Base-by-base conservation (phyloP, 495 filamentous ascomycete genomes). In the Aspergillus avenaceus region DNA sequence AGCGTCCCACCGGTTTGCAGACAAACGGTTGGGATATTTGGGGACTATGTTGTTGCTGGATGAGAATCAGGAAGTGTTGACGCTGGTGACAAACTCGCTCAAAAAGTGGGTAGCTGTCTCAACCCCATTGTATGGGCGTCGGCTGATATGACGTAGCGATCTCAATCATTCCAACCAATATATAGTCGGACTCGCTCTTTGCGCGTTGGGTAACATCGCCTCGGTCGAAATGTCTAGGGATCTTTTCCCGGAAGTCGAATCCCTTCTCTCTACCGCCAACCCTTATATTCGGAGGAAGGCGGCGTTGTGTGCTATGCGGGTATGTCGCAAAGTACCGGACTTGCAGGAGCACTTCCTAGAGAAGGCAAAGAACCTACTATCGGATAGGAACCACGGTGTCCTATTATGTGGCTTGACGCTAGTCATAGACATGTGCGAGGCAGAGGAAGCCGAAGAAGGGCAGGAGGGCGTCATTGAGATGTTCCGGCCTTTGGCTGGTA, bases 191-290 rank as follows among this genome's bases (percentile, higher is more conserved):
- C 84, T 97, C 32, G 95, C 93, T 47, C 83, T 98, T 24, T 96
- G 91, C 62, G 92, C 93, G 1, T 81, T 98, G 26, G 93, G 91
- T 38, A 98, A 98, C 63, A 98, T 98, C 56, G 93, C 95, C 45
- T 96, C 91, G 8, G 75, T 96, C 59, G 93, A 98, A 66, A 98
- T 98, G 93, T 93, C 92, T n/a, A 81, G 93, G 71, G 93, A 98
- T 70, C 76, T 98, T 18, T 98, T 97, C 70, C 77, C 87, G 55
- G 91, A 98, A 77, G 86, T 98, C 56, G 95, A 97, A 71, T 84
- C 73, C 32, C 82, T 97, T 16, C 72, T 97, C 47, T 89, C 90
- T 11, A 95, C 89, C 24, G 85, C 90, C 28, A 98, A 98, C 66
- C 92, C 93, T 9, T 98, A 98, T 58, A 96, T 97, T 61, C 84